phyloP scores from a whole-genome alignment of 805 yeast species.

The Kockiozyma suomiensis region DNA sequence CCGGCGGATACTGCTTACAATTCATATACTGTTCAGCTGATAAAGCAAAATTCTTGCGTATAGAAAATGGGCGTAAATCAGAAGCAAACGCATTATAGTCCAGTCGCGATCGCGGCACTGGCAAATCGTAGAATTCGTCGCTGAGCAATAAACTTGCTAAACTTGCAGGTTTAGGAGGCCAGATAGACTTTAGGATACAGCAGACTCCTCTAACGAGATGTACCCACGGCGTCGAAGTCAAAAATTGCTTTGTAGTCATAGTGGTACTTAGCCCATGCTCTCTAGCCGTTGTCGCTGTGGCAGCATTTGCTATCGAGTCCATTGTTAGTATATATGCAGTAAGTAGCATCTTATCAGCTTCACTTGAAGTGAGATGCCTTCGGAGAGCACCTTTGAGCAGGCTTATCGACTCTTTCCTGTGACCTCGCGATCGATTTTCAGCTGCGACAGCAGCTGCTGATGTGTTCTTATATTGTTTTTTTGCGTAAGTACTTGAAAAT shows the following conservation, averaged over 20 bases:
- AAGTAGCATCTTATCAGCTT: conserved; percentile 80
- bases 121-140: conserved; percentile 83
- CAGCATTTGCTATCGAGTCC: conserved; percentile 58
- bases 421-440: conserved; percentile 42
- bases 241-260: conserved; percentile 51
- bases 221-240: conserved; percentile 95
- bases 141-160: conserved; percentile 70
- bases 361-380: conserved; percentile 70
- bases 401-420: conserved; percentile 83
- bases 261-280: conserved; percentile 71
- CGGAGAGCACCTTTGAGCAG: conserved; percentile 82
- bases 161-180: conserved; percentile 78
- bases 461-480: conserved; percentile 50
- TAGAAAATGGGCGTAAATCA: conserved; percentile 21
- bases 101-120: conserved; percentile 38
- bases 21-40: conserved; percentile 5
- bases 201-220: conserved; percentile 98
- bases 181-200: conserved; percentile 91
- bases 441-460: neutral
- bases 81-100: conserved; percentile 17
- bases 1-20: neutral
- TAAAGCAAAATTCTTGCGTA: neutral
- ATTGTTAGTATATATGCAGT: conserved; percentile 89
- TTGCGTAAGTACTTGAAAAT: conserved; percentile 87
- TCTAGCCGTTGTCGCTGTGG: neutral